Evolutionary conservation across 164 flowering plant species (phyloP), one percentile per base, ranked within the genome.

Genomic region (Akebia trifoliata): DNA sequence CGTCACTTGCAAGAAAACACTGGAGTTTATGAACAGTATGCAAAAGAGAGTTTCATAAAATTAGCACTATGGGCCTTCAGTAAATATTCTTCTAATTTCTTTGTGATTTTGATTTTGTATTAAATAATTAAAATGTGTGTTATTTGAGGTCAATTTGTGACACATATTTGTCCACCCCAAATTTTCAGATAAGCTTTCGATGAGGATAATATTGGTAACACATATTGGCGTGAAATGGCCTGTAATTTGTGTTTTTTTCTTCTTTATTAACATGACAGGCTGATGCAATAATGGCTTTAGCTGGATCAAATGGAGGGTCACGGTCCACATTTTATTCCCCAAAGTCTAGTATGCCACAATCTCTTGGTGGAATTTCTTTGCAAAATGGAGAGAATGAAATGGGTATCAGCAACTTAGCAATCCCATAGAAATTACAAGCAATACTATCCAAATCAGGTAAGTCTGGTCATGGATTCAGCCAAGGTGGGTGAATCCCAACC

Each of bases 271-370:
- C 51, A 6, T 65, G 67, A 64, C 89, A 88, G 96, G 96, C 90
- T 37, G 93, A 88, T 60, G 81, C 84, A 31, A 82, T 88, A 59
- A 84, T 88, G 96, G 78, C 90, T 38, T 69, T 88, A 32, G 96
- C 96, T 43, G 96, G 90, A 48, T 86, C 93, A 50, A 82, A 72
- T 61, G 89, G 88, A 56, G 82, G 83, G 56, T 85, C 96, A 11
- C 86, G 88, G 90, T 86, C 93, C 2, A 85, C 96, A 60, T 67
- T 74, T 8, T 79, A 60, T 60, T 69, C 74, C 0, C 76, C 82
- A 4, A 85, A 79, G 56, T 68, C 87, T 18, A 54, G 55, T 25
- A 39, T 8, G 1, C 73, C 45, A 36, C 67, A 67, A 7, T 54
- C 68, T 35, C 43, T 34, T 21, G 57, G 58, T 53, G 86, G n/a